Evolutionary conservation across 306 rosid genomes (phyloP).

Genomic region (Prunus davidiana): DNA sequence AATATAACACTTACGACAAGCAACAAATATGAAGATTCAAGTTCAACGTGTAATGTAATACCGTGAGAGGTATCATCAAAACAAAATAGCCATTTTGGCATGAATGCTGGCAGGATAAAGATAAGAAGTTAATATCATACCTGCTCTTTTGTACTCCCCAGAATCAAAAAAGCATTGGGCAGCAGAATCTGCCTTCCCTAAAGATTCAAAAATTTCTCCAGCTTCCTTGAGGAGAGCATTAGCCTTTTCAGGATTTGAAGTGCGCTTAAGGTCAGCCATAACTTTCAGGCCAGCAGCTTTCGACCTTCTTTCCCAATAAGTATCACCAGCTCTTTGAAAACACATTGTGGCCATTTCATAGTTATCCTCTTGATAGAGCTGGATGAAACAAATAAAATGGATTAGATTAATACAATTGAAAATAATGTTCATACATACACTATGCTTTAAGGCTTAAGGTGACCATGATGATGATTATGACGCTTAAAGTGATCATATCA

Average conservation of each 20-base stretch:
- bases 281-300: conserved; percentile 68
- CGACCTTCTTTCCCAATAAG: conserved; percentile 69
- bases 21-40: no score
- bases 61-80: no score
- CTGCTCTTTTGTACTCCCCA: conserved; percentile 66
- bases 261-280: conserved; percentile 41
- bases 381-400: conserved; percentile 5
- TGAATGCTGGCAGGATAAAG: background rate
- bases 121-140: conserved; percentile 24
- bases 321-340: conserved; percentile 72
- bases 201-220: conserved; percentile 60
- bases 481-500: no score
- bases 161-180: conserved; percentile 66
- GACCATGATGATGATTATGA: no score
- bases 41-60: no score
- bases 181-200: conserved; percentile 57
- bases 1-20: background rate
- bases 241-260: conserved; percentile 41
- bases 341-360: conserved; percentile 74
- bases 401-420: background rate
- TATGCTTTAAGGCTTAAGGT: no score
- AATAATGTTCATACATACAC: no score
- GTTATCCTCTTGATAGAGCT: conserved; percentile 61
- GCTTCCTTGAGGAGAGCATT: conserved; percentile 64
- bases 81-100: no score